phyloP scores from a whole-genome alignment of 2,329 filamentous ascomycete genomes.

The Neonectria ditissima region DNA sequence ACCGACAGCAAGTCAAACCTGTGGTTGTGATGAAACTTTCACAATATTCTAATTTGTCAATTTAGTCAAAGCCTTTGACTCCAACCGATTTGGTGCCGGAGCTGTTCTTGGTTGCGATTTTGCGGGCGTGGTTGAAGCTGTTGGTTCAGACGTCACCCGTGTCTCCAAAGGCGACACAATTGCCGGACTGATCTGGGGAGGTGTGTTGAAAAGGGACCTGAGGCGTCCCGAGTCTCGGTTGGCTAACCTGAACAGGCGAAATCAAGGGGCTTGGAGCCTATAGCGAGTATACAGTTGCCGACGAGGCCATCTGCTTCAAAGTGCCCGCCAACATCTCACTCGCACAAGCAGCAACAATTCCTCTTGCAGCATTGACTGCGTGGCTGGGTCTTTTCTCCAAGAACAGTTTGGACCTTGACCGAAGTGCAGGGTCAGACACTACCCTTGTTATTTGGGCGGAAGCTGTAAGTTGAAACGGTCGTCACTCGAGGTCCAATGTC shows the following conservation, averaged over 20 bases:
- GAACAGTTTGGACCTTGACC: slow-evolving; percentile 50
- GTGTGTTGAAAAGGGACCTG: slow-evolving; percentile 27
- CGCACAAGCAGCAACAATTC: slow-evolving; percentile 52
- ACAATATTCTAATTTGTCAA: neutral
- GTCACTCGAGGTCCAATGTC: neutral
- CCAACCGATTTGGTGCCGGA: slow-evolving; percentile 52
- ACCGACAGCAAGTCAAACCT: slow-evolving; percentile 35
- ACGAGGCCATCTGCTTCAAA: slow-evolving; percentile 55
- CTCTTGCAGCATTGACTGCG: slow-evolving; percentile 54
- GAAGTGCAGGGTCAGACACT: slow-evolving; percentile 9
- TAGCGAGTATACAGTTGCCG: slow-evolving; percentile 54
- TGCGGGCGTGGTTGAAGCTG: slow-evolving; percentile 48
- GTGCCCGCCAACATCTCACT: slow-evolving; percentile 47
- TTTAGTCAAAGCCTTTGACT: slow-evolving; percentile 50
- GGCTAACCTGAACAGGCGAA: slow-evolving; percentile 33
- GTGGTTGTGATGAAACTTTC: neutral
- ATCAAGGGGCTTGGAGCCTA: slow-evolving; percentile 52
- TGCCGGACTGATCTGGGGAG: slow-evolving; percentile 47
- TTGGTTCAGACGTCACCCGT: slow-evolving; percentile 43
- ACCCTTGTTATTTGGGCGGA: slow-evolving; percentile 57
- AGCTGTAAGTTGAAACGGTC: slow-evolving; percentile 50
- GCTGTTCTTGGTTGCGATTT: slow-evolving; percentile 54
- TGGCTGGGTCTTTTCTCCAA: slow-evolving; percentile 55
- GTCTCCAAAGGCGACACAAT: slow-evolving; percentile 38
- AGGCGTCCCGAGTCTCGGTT: neutral